These are phyloP conservation scores for Talaromyces sp. DNA, from an alignment of 2,329 filamentous ascomycete species.

Conservation along the genomic window DNA sequence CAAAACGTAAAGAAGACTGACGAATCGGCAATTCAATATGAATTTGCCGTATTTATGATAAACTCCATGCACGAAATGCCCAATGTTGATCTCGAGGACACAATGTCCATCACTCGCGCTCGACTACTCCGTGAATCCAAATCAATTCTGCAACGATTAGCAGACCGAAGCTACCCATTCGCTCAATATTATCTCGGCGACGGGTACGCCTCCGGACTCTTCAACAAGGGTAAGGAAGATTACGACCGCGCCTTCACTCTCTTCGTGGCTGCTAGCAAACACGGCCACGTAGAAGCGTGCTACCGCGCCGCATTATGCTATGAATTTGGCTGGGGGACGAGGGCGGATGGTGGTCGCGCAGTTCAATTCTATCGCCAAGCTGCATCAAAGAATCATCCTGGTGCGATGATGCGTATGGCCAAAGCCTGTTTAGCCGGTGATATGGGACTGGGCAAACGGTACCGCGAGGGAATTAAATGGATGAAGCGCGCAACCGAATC, in stretches of 20 bases:
- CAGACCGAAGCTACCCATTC: conserved; percentile 89
- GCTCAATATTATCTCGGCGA: conserved; percentile 97
- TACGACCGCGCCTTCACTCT: conserved; percentile 89
- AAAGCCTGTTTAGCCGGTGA: conserved; percentile 89
- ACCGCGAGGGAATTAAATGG: conserved; percentile 94
- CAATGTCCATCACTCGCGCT: conserved; percentile 53
- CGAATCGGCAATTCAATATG: conserved; percentile 87
- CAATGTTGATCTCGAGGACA: conserved; percentile 47
- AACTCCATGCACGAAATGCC: conserved; percentile 82
- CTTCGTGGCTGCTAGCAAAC: conserved; percentile 91
- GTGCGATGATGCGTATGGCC: conserved; percentile 89
- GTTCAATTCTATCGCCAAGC: conserved; percentile 90
- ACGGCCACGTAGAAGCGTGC: conserved; percentile 93
- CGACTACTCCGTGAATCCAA: conserved; percentile 84
- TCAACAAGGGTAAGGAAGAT: conserved; percentile 92
- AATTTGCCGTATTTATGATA: conserved; percentile 93
- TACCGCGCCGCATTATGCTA: conserved; percentile 94
- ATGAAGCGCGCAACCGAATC: conserved; percentile 89
- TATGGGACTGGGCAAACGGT: conserved; percentile 78
- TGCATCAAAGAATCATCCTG: conserved; percentile 91
- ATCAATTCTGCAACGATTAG: conserved; percentile 80
- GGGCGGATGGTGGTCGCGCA: conserved; percentile 86
- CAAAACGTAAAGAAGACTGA: conserved; percentile 97
- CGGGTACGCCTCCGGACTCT: conserved; percentile 89
- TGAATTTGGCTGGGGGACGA: conserved; percentile 96